Conservation (phyloP, 2,329 filamentous ascomycete species). For the Aspergillus pseudoviridinutans region DNA sequence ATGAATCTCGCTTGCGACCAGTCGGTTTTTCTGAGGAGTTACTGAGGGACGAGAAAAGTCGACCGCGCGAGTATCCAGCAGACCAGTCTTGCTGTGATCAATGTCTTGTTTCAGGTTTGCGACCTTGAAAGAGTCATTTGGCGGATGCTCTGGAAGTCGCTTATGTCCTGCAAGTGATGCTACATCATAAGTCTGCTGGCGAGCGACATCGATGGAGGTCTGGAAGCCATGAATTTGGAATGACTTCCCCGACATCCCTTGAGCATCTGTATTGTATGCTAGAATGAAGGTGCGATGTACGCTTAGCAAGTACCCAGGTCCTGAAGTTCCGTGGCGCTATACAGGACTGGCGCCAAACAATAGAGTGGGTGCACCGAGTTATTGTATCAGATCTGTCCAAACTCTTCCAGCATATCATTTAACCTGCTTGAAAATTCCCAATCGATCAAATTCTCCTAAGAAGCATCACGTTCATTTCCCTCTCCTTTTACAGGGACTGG, state of each 20-base stretch:
- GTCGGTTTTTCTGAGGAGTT: slow-evolving; percentile 19
- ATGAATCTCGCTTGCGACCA: slow-evolving; percentile 41
- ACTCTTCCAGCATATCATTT: neutral
- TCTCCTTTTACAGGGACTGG: neutral
- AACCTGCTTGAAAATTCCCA: neutral
- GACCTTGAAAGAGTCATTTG: slow-evolving; percentile 15
- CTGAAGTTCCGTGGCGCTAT: neutral
- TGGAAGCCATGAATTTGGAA: slow-evolving; percentile 52
- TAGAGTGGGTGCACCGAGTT: neutral
- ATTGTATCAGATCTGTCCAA: neutral
- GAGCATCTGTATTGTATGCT: slow-evolving; percentile 2
- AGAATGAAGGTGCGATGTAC: neutral
- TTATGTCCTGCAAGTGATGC: slow-evolving; percentile 49
- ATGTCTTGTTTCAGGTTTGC: slow-evolving; percentile 1
- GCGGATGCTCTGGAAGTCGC: slow-evolving; percentile 29
- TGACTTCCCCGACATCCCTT: slow-evolving; percentile 26
- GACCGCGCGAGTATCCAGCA: slow-evolving; percentile 14
- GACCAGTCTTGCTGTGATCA: neutral
- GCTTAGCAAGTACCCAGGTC: neutral
- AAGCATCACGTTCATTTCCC: neutral
- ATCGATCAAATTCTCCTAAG: neutral
- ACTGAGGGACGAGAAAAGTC: slow-evolving; percentile 28
- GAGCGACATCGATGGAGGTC: slow-evolving; percentile 42
- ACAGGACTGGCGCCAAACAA: neutral
- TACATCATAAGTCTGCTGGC: slow-evolving; percentile 38